Conservation (phyloP, 2,329 filamentous ascomycete genomes). For the Rhinocladiella mackenziei region DNA sequence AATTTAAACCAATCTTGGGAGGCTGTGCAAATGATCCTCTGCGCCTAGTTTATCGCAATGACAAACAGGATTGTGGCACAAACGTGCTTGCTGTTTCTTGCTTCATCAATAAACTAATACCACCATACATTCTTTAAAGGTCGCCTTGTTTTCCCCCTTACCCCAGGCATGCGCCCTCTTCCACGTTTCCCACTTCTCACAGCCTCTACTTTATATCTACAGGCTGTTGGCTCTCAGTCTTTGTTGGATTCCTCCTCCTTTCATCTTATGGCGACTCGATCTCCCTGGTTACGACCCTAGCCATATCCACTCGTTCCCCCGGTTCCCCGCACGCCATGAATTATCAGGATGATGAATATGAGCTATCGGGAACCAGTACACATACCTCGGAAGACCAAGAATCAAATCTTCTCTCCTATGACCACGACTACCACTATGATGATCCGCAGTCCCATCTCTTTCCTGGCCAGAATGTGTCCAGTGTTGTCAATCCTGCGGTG, state of each 20-base stretch:
- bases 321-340: constrained; percentile 17
- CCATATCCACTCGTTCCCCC: constrained; percentile 5
- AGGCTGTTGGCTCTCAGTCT: constrained; percentile 1
- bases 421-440: constrained; percentile 11
- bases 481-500: constrained; percentile 6
- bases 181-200: neutral
- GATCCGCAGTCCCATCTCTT: constrained; percentile 18
- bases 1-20: no score
- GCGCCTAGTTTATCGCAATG: no score
- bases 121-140: no score
- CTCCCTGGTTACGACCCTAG: constrained; percentile 4
- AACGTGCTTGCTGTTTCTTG: no score
- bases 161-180: no score
- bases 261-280: constrained; percentile 16
- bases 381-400: constrained; percentile 15
- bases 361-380: constrained; percentile 20
- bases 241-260: neutral
- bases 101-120: no score
- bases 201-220: constrained; percentile 1
- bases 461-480: constrained; percentile 5
- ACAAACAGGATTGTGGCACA: no score
- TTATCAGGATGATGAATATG: constrained; percentile 18
- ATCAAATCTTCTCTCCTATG: constrained; percentile 7
- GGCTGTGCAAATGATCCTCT: no score
- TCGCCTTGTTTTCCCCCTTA: no score